Base-by-base conservation (phyloP, 2,329 filamentous ascomycete genomes). In the Colletotrichum liaoningense region DNA sequence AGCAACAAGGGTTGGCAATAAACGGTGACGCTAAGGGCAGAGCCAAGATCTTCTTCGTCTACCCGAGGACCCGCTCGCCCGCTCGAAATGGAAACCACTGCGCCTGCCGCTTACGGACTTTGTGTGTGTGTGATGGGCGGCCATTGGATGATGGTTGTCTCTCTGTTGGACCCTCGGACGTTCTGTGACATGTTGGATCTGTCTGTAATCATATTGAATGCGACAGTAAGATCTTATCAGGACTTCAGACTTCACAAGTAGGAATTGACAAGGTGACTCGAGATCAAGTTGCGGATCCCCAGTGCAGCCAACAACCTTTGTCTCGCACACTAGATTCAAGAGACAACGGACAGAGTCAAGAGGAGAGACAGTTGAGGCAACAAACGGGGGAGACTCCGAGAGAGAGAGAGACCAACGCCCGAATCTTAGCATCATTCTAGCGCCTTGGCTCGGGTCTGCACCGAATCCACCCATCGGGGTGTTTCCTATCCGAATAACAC, bases 361-460 rank as follows among this genome's bases (percentile, higher is more conserved):
- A 54, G 42, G 35, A 33, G 33, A 38, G 26, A 35, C 65, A 22
- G 16, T 46, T 30, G 42, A 60, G 19, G 30, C 11, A 11, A 49
- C 3, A 22, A 19, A 49, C 16, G 24, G 68, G 42, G 4, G 19
- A 22, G 42, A 49, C 16, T 42, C 38, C 38, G 42, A 49, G 19
- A 22, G 42, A 49, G 46, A n/a, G 54, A n/a, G 54, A 49, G 26
- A 54, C 52, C 33, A 68, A 58, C 63, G 35, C 46, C 49, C 55
- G 46, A 58, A 49, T 66, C 56, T 66, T 71, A 63, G 71, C 71
- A 64, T 58, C 56, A 7, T 42, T 71, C 49, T 73, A 73, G 71
- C 67, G 71, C 56, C 62, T 73, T 73, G 71, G 67, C 62, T 16
- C 49, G 56, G 38, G n/a, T 35, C 67, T 30, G 67, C 67, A 63